A percentile compares a stretch with the other conserved stretches of the same genome.
phyloP scores from a whole-genome alignment of 2,329 filamentous ascomycete genomes.

The Talaromyces pinophilus region DNA sequence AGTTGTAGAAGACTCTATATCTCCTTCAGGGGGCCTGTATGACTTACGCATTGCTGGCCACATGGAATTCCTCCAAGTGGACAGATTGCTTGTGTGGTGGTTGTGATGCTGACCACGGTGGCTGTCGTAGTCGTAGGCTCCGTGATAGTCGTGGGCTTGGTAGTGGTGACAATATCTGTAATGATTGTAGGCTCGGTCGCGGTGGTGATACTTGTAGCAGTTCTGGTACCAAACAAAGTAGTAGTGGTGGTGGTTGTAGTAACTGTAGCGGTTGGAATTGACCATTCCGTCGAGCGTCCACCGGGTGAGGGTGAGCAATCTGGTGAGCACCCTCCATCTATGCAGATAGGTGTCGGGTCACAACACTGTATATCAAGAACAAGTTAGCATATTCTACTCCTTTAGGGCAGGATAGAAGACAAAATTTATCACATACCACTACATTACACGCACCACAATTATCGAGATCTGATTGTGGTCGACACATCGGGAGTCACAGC shows the following conservation, averaged over 20 bases:
- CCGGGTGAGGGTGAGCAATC: neutral
- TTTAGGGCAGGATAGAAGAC: neutral
- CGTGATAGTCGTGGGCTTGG: neutral
- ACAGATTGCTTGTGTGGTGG: neutral
- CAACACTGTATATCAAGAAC: neutral
- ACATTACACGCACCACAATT: neutral
- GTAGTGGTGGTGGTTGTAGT: neutral
- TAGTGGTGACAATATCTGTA: neutral
- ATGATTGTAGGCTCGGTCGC: neutral
- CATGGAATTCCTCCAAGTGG: neutral
- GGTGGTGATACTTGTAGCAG: neutral
- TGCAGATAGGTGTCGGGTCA: neutral
- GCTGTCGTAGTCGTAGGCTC: neutral
- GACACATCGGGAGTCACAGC: neutral
- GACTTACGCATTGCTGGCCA: neutral
- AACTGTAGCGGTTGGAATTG: neutral
- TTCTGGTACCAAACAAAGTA: neutral
- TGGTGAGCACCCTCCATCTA: neutral
- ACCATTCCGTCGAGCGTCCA: neutral
- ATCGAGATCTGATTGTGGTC: neutral
- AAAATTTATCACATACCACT: neutral
- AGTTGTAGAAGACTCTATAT: neutral
- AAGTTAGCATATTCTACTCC: neutral
- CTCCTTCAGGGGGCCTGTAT: neutral
- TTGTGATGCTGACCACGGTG: neutral